A percentile compares a stretch with the other conserved stretches of the same genome.
phyloP scores from a whole-genome alignment of 345 rosid genomes.

The Lenwebbia sp. region DNA sequence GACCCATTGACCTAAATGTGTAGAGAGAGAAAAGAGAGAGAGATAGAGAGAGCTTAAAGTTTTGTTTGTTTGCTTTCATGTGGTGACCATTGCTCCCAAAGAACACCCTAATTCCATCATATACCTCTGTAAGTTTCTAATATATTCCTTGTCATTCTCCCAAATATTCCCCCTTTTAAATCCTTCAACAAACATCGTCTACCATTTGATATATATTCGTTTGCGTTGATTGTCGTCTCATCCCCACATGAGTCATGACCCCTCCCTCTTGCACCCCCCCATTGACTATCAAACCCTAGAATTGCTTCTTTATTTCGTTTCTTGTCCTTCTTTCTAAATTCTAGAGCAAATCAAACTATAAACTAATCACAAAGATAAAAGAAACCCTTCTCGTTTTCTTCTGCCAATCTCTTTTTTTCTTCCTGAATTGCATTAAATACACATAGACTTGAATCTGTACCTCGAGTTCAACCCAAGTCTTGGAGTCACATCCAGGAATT shows the following conservation, averaged over 20 bases:
- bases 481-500: background rate
- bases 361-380: background rate
- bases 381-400: background rate
- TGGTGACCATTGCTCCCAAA: background rate
- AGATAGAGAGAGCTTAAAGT: constrained; percentile 1
- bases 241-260: background rate
- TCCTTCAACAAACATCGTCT: background rate
- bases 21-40: background rate
- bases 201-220: background rate
- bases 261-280: background rate
- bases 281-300: background rate
- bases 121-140: background rate
- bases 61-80: constrained; percentile 2
- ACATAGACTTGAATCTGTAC: background rate
- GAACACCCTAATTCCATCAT: background rate
- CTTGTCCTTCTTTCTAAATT: background rate
- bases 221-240: background rate
- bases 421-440: background rate
- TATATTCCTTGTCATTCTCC: constrained; percentile 2
- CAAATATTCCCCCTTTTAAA: constrained; percentile 1
- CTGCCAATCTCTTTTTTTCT: background rate
- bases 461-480: constrained; percentile 4
- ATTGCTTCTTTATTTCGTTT: background rate
- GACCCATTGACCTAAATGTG: constrained; percentile 4
- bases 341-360: background rate